phyloP scores from a whole-genome alignment of 352 stramenopile genomes.

The Saprolegnia diclina region DNA sequence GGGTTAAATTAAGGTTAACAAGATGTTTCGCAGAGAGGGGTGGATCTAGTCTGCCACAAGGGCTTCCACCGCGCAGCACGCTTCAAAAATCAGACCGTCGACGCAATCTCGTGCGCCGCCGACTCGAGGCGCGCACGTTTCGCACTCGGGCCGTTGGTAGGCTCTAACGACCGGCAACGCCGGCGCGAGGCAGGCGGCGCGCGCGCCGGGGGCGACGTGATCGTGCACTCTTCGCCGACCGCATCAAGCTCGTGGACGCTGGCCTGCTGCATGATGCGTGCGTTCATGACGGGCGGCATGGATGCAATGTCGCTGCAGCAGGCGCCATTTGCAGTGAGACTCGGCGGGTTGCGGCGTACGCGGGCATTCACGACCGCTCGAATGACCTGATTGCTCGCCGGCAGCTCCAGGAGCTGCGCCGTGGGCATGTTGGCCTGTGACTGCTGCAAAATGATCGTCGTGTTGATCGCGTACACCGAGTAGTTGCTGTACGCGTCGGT shows the following conservation, averaged over 20 bases:
- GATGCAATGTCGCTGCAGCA: constrained; percentile 36
- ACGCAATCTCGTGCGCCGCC: constrained; percentile 7
- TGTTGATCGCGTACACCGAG: constrained; percentile 87
- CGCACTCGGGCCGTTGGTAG: constrained; percentile 4
- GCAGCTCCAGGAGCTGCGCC: constrained; percentile 67
- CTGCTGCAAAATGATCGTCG: constrained; percentile 83
- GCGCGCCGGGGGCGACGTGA: not conserved
- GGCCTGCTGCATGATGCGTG: constrained; percentile 60
- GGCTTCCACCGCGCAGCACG: not conserved
- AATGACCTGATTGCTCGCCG: constrained; percentile 81
- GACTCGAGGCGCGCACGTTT: constrained; percentile 19
- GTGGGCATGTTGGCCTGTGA: constrained; percentile 72
- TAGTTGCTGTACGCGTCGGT: constrained; percentile 81
- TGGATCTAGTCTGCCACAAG: not conserved
- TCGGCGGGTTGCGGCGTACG: constrained; percentile 38
- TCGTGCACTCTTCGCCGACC: not conserved
- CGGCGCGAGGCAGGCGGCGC: not conserved
- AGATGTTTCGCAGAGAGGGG: constrained; percentile 4
- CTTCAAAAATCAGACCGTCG: constrained; percentile 16
- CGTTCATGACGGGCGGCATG: constrained; percentile 68
- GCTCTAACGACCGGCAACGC: constrained; percentile 17
- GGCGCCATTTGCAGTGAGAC: constrained; percentile 32
- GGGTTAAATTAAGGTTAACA: constrained; percentile 28
- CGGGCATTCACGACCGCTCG: constrained; percentile 79
- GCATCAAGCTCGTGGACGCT: constrained; percentile 15